Evolutionary conservation across 345 rosid species (phyloP).

Genomic region (Theobroma cacao): DNA sequence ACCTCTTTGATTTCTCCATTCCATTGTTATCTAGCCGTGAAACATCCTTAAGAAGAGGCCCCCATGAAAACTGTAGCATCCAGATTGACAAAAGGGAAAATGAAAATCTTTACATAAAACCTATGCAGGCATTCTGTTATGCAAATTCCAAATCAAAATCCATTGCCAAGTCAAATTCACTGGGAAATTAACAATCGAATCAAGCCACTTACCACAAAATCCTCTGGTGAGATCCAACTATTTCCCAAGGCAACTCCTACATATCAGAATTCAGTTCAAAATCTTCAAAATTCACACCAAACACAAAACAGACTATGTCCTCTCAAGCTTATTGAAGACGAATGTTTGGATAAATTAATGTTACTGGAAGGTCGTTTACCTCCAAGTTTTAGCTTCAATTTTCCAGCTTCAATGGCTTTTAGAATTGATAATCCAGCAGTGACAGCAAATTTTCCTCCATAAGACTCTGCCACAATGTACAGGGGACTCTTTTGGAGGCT

Average conservation of each 20-base stretch:
- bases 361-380: conserved; percentile 23
- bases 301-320: background rate
- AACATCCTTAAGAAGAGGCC: conserved; percentile 74
- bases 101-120: background rate
- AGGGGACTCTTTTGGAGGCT: conserved; percentile 62
- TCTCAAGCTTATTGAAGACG: background rate
- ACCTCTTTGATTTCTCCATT: conserved; percentile 54
- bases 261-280: background rate
- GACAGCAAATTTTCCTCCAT: conserved; percentile 88
- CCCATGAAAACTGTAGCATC: conserved; percentile 74
- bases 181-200: background rate
- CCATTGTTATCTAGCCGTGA: conserved; percentile 72
- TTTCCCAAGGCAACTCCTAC: conserved; percentile 80
- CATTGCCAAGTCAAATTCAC: background rate
- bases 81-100: background rate
- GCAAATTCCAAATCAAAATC: background rate
- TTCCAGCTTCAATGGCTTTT: conserved; percentile 56
- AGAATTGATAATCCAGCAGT: conserved; percentile 65
- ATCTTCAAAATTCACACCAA: background rate
- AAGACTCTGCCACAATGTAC: conserved; percentile 82
- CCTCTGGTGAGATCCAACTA: conserved; percentile 95
- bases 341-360: background rate
- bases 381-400: conserved; percentile 66
- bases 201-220: conserved; percentile 63
- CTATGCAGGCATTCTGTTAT: background rate